These are phyloP conservation scores for Suhomyces choctaworum DNA, from an alignment of 1,139 yeast genomes.

Conservation along the genomic window DNA sequence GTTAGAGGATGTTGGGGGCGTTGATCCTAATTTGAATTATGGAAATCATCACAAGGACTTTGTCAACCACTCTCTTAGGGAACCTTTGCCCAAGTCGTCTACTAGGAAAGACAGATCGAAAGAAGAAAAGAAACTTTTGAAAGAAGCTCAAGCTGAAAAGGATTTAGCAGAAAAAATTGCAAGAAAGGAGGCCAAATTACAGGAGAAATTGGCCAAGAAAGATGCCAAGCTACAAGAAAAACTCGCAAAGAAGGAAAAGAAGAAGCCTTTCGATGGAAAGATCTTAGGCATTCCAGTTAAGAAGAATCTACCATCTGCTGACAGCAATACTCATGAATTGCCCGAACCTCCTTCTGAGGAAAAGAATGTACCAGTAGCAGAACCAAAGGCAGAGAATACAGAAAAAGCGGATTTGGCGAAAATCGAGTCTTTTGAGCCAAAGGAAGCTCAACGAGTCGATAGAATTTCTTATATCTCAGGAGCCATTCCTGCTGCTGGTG, in stretches of 20 bases:
- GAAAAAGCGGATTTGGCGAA: neutral
- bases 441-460: neutral
- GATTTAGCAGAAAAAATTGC: slow-evolving; percentile 13
- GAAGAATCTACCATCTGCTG: slow-evolving; percentile 1
- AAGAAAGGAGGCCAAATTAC: slow-evolving; percentile 14
- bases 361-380: neutral
- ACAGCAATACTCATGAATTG: neutral
- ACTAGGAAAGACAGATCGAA: slow-evolving; percentile 36
- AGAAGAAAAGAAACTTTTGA: slow-evolving; percentile 30
- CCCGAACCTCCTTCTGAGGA: slow-evolving; percentile 5
- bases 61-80: slow-evolving; percentile 38
- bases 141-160: slow-evolving; percentile 18
- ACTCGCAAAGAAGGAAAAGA: slow-evolving; percentile 11
- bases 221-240: slow-evolving; percentile 14
- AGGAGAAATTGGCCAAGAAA: slow-evolving; percentile 12
- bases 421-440: neutral
- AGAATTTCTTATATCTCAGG: neutral
- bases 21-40: slow-evolving; percentile 33
- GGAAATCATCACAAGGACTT: slow-evolving; percentile 43
- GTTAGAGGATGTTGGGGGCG: slow-evolving; percentile 23
- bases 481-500: neutral
- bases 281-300: slow-evolving; percentile 4
- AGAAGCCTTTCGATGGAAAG: slow-evolving; percentile 7
- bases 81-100: slow-evolving; percentile 14
- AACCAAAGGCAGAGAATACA: too few species aligned